Evolutionary conservation across 192 early-diverging fungal species (phyloP), one percentile per base, ranked within the genome.

Genomic region (Coemansia sp.): DNA sequence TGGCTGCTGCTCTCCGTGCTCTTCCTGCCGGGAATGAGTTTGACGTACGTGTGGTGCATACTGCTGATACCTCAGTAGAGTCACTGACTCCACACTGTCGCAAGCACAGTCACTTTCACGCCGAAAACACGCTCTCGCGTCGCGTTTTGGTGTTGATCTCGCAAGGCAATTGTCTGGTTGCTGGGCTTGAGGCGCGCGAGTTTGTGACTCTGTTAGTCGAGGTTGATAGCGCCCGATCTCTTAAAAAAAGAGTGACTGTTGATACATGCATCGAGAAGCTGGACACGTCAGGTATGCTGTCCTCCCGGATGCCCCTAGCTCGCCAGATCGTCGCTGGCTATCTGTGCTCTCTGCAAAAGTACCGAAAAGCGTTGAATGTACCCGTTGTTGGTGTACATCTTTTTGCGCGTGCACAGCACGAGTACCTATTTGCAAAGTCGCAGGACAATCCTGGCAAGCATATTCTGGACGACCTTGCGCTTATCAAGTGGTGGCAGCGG

Each of bases 341-440:
- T 47, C 10, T 75, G 49, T 41, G 34, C 56, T 78, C 69, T 9
- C 59, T 78, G 30, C 61, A 38, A 3, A 56, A 69, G 25, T 78
- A 75, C 58, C 54, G 48, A 7, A 30, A n/a, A 23, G 59, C 68
- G 10, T 12, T 54, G 24, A 57, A 50, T 12, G 30, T 69, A 5
- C 25, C 58, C 12, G 27, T 58, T 1, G 64, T 73, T 7, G 65
- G 64, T 6, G 55, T 90, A 7, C 75, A 89, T 62, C 56, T 93
- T 25, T 95, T 94, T 83, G 93, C 92, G 7, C 85, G 93, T 4
- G 76, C 92, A 6, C 93, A 95, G 70, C 92, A 92, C 14, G 87
- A 90, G 60, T 95, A 95, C 56, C 73, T 95, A 9, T 95, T 95
- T 85, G 82, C 85, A 26, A 64, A 83, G 25, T 93, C 92, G 9